Evolutionary conservation across 2,329 filamentous ascomycete species (phyloP), one percentile per base, ranked within the genome.

Genomic region (Ceratocystis variospora): DNA sequence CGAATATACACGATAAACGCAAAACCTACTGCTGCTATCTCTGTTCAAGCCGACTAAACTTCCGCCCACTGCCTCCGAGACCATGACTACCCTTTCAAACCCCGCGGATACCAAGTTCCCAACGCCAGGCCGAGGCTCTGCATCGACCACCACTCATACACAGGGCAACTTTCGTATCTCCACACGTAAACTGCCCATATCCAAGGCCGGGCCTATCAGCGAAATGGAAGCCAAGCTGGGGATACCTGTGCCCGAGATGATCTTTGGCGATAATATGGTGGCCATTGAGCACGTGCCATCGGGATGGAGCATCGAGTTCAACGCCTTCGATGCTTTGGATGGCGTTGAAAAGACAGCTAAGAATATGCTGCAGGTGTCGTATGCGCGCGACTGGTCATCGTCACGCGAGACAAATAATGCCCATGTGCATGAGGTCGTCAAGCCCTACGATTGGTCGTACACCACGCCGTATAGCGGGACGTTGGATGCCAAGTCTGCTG

Each of bases 381-480:
- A 97, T 77, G 96, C 94, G 1, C 83, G 85, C 69, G 89, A 91
- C 74, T 99, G 94, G 94, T 80, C 78, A 70, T 79, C 79, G 70
- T 83, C 77, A 63, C 76, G 80, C 67, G 90, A 91, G 74, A 85
- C 87, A 75, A 89, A 89, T 71, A 87, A 88, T 62, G 88, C 91
- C 71, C 89, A 88, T 66, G 96, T 99, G 74, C 90, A 90, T 73
- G 90, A 96, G 73, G 87, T 96, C 31, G 90, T 99, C 65, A 92
- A 92, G 77, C 92, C 93, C 2, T 99, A 95, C 74, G 94, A 99
- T 77, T 99, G 94, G 94, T 96, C 90, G 69, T 99, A 97, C 77
- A 94, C 86, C 70, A 96, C 93, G 45, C 82, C 87, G 70, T 99
- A 96, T 76, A 82, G 81, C 66, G 94, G 94, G 63, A 90, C 87